Evolutionary conservation across 2,329 filamentous ascomycete genomes (phyloP).

Genomic region (Fusarium sp.): DNA sequence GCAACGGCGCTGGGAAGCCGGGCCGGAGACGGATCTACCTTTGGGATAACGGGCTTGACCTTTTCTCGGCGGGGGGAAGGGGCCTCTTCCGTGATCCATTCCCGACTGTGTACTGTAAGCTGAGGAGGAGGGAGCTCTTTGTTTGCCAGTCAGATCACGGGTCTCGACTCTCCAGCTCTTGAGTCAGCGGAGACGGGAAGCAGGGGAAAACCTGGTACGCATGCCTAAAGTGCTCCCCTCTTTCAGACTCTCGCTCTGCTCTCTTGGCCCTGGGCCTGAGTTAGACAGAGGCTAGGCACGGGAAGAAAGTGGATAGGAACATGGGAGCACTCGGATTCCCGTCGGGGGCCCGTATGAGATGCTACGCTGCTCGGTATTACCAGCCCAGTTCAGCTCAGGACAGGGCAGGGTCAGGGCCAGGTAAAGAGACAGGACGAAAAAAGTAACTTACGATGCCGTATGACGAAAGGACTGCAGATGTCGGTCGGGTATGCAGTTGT

Average conservation of each 20-base stretch:
- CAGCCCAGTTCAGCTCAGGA: slow-evolving; percentile 1
- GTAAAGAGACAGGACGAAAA: background rate
- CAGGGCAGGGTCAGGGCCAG: background rate
- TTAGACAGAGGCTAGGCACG: slow-evolving; percentile 15
- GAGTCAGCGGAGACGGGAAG: slow-evolving; percentile 4
- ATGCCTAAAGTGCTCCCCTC: background rate
- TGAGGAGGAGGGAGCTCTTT: background rate
- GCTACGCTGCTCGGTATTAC: background rate
- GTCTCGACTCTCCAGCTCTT: background rate
- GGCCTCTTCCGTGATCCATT: background rate
- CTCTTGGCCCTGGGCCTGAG: background rate
- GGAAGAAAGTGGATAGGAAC: slow-evolving; percentile 37
- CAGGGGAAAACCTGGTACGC: slow-evolving; percentile 9
- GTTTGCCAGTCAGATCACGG: background rate
- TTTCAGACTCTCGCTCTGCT: background rate
- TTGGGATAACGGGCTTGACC: background rate
- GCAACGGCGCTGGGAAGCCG: background rate
- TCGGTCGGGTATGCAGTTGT: slow-evolving; percentile 14
- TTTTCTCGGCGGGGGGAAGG: background rate
- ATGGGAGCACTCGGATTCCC: background rate
- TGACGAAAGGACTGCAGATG: slow-evolving; percentile 14
- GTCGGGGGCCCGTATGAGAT: background rate
- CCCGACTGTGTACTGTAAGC: background rate
- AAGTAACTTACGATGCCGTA: slow-evolving; percentile 2
- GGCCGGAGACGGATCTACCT: background rate